These are phyloP conservation scores for Neurospora sp. DNA, from an alignment of 495 filamentous ascomycete genomes.

Conservation along the genomic window DNA sequence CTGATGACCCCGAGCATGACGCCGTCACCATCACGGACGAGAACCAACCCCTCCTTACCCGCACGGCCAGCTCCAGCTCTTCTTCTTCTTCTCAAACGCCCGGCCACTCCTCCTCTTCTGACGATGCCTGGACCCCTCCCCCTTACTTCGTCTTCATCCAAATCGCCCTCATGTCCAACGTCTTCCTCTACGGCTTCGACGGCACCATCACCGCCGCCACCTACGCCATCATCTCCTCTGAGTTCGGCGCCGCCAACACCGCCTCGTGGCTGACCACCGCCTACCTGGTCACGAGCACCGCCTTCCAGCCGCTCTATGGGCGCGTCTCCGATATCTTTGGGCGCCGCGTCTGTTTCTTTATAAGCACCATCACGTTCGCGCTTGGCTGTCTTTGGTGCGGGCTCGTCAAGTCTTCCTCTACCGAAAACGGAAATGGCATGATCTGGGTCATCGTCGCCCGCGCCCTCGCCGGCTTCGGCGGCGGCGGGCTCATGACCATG, in stretches of 20 bases:
- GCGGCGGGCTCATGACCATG: constrained; percentile 53
- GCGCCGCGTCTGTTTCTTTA: constrained; percentile 39
- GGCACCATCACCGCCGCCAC: constrained; percentile 57
- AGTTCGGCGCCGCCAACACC: constrained; percentile 41
- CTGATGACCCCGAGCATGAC: not conserved
- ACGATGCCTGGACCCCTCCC: constrained; percentile 26
- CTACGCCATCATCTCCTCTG: constrained; percentile 52
- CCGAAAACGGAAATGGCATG: constrained; percentile 12
- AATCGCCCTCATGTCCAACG: constrained; percentile 52
- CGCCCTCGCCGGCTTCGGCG: constrained; percentile 46
- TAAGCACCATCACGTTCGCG: constrained; percentile 35
- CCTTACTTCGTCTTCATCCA: constrained; percentile 35
- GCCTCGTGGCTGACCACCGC: constrained; percentile 66
- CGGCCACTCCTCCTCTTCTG: constrained; percentile 25
- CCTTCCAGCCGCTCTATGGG: constrained; percentile 43
- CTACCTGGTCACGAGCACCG: constrained; percentile 61
- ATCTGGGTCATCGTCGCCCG: constrained; percentile 35
- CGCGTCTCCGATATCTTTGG: constrained; percentile 46
- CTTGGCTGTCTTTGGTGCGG: constrained; percentile 40
- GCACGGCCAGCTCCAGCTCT: not conserved
- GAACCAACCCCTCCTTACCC: not conserved
- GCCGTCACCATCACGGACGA: not conserved
- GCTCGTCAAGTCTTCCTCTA: constrained; percentile 13
- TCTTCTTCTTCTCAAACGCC: constrained; percentile 14
- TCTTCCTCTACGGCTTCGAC: constrained; percentile 57